Evolutionary conservation across 1,284 basidiomycete species (phyloP), one percentile per base, ranked within the genome.

Genomic region (Puccinia novopanici): DNA sequence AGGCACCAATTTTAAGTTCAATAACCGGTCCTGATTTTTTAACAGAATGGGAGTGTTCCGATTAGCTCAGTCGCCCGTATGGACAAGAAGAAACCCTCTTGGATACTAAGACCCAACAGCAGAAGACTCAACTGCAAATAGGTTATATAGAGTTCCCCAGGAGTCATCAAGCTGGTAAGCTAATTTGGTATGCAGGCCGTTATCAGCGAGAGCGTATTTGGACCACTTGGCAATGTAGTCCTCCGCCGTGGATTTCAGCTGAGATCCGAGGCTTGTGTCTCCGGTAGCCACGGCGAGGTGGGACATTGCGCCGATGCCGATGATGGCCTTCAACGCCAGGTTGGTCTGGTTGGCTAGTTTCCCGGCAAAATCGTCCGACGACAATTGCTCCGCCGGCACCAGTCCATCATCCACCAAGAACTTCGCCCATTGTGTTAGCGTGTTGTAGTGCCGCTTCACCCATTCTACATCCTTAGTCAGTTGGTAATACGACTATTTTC

Each of bases 101-200:
- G n/a, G n/a, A n/a, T n/a, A n/a, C n/a, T n/a, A n/a, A 24, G 84
- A 82, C 34, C 34, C 73, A 84, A 54, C 37, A 15, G 27, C 27
- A 37, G 34, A 37, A 52, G 24, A 30, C 84, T 83, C 65, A 75
- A 85, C 85, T 68, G 79, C 82, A 45, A 84, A 82, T 30, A 85
- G 74, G 75, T 85, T 85, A 82, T 85, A 86, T 27, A 86, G 81
- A 1, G 84, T 84, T 4, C 86, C 86, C 84, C 85, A 85, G 6
- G 84, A 84, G 13, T 82, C 75, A n/a, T 86, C 84, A 55, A 84
- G 83, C 78, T 86, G 85, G 81, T 86, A 86, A 6, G 84, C 81
- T 5, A 86, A 83, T 82, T 86, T 86, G 67, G 84, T 84, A 82
- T 86, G 86, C 42, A 81, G 65, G 17, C 50, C 48, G 40, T 82